Conservation (phyloP, 2,329 filamentous ascomycete species). For the Phyllosticta paracitricarpa region DNA sequence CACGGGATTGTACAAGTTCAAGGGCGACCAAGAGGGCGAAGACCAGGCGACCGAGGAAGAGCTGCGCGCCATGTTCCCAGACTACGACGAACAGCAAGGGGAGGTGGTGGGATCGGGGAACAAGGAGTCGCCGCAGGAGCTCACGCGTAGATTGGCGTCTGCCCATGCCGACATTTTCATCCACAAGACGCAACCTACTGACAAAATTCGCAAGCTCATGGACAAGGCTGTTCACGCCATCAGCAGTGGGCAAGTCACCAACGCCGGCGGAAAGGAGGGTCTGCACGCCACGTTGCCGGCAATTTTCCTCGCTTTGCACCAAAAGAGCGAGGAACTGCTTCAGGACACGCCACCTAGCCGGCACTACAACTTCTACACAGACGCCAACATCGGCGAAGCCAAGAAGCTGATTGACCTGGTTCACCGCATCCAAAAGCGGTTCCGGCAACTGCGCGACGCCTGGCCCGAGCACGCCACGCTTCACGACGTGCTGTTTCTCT, state of each 20-base stretch:
- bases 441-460: slow-evolving; percentile 54
- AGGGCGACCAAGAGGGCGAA: slow-evolving; percentile 65
- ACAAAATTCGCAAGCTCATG: slow-evolving; percentile 2
- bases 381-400: slow-evolving; percentile 66
- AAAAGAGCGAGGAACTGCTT: slow-evolving; percentile 41
- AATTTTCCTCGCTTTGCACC: slow-evolving; percentile 54
- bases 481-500: slow-evolving; percentile 65
- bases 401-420: slow-evolving; percentile 62
- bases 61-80: slow-evolving; percentile 72
- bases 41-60: slow-evolving; percentile 66
- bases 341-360: slow-evolving; percentile 23
- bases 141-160: slow-evolving; percentile 24
- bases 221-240: slow-evolving; percentile 12
- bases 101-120: slow-evolving; percentile 18
- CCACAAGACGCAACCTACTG: neutral
- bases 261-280: slow-evolving; percentile 16
- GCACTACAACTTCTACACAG: slow-evolving; percentile 79
- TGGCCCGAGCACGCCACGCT: slow-evolving; percentile 72
- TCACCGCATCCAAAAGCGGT: slow-evolving; percentile 59
- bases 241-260: slow-evolving; percentile 19
- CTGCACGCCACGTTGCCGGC: slow-evolving; percentile 52
- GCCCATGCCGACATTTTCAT: slow-evolving; percentile 25
- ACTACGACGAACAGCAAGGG: slow-evolving; percentile 49
- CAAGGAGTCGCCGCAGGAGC: slow-evolving; percentile 19
- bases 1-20: slow-evolving; percentile 72